phyloP scores from a whole-genome alignment of 495 filamentous ascomycete genomes.

The Hypomontagnella submonticulosa region DNA sequence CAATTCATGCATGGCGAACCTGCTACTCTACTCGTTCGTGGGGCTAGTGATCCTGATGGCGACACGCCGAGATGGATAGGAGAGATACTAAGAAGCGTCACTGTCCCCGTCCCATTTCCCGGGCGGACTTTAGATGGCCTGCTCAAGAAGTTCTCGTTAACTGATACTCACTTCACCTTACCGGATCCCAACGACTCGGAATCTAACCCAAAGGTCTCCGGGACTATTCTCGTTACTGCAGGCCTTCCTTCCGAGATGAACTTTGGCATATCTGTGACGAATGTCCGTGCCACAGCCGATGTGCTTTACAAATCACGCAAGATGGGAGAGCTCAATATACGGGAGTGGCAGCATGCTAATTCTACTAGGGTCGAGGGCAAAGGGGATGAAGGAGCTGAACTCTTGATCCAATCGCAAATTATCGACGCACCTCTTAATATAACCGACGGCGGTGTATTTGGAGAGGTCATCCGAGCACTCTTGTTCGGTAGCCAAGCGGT shows the following conservation, averaged over 20 bases:
- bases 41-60: conserved; percentile 70
- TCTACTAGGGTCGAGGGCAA: conserved; percentile 72
- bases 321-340: conserved; percentile 79
- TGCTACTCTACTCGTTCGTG: conserved; percentile 82
- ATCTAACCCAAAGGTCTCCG: conserved; percentile 80
- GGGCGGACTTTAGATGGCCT: conserved; percentile 81
- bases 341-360: conserved; percentile 85
- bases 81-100: conserved; percentile 81
- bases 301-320: conserved; percentile 79
- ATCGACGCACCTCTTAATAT: conserved; percentile 82
- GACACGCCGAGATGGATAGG: conserved; percentile 83
- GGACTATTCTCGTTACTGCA: conserved; percentile 79
- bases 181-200: conserved; percentile 82
- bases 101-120: conserved; percentile 84
- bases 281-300: conserved; percentile 78
- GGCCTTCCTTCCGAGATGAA: conserved; percentile 85
- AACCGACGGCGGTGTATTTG: conserved; percentile 78
- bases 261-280: conserved; percentile 78
- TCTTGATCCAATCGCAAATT: conserved; percentile 79
- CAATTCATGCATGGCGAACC: conserved; percentile 82
- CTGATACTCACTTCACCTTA: conserved; percentile 83
- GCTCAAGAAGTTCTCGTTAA: conserved; percentile 85
- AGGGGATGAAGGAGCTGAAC: conserved; percentile 62
- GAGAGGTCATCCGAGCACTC: conserved; percentile 76
- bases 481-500: conserved; percentile 75